Conservation (phyloP, 768 basidiomycete genomes). For the Tricholomella constricta region DNA sequence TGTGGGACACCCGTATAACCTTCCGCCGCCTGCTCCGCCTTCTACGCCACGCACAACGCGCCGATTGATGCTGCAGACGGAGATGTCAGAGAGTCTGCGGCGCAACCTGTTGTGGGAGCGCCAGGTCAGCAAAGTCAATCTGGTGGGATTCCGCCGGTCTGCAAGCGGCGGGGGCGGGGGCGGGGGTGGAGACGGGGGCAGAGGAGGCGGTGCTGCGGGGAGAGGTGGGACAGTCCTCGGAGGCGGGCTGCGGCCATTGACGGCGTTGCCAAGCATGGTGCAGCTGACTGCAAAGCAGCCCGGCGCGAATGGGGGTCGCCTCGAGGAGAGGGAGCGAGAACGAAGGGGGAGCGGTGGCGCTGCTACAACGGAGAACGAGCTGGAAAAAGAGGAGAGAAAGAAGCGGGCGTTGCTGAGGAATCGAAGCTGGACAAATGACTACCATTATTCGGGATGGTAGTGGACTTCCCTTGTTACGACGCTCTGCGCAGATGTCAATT, state of each 20-base stretch:
- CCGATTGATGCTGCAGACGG: conserved; percentile 79
- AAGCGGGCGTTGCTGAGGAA: conserved; percentile 56
- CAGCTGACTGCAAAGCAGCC: conserved; percentile 39
- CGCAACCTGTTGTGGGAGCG: conserved; percentile 82
- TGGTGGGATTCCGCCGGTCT: conserved; percentile 36
- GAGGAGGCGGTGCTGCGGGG: conserved; percentile 21
- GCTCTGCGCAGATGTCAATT: neutral
- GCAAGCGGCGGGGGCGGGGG: conserved; percentile 29
- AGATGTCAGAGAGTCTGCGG: conserved; percentile 83
- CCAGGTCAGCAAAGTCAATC: conserved; percentile 58
- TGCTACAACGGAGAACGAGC: conserved; percentile 20
- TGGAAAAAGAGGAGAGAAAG: conserved; percentile 42
- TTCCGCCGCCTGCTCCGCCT: conserved; percentile 64
- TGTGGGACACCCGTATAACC: conserved; percentile 68
- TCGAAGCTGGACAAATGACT: conserved; percentile 66
- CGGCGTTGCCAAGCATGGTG: conserved; percentile 40
- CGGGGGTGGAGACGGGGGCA: conserved; percentile 26
- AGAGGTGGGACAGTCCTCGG: conserved; percentile 20
- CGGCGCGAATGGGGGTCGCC: conserved; percentile 10
- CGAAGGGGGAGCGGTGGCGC: conserved; percentile 17
- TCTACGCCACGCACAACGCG: conserved; percentile 87
- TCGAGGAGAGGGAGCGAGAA: conserved; percentile 10
- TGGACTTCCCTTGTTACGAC: neutral
- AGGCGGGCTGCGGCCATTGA: conserved; percentile 31
- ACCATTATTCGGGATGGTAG: conserved; percentile 67